Evolutionary conservation across 345 rosid genomes (phyloP).

Genomic region (Toxicodendron radicans): DNA sequence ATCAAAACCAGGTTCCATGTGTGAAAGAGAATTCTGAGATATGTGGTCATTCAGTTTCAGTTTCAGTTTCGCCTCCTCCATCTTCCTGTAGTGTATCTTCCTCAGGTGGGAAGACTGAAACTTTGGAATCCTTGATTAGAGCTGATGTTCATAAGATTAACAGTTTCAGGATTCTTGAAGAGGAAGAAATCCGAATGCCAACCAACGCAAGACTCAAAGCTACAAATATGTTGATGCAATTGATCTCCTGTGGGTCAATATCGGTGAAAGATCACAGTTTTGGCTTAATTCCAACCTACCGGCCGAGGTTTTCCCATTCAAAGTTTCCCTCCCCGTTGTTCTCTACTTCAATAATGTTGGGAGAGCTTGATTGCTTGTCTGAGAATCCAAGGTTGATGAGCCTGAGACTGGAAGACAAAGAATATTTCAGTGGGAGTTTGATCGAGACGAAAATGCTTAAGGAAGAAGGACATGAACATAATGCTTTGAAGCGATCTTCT

Average conservation of each 20-base stretch:
- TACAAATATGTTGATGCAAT: slow-evolving; percentile 75
- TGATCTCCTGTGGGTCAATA: slow-evolving; percentile 95
- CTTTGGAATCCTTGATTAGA: slow-evolving; percentile 87
- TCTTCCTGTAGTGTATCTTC: slow-evolving; percentile 71
- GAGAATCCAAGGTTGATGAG: slow-evolving; percentile 80
- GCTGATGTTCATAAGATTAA: slow-evolving; percentile 87
- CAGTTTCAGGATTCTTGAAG: slow-evolving; percentile 83
- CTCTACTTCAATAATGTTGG: slow-evolving; percentile 65
- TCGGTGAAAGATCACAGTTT: slow-evolving; percentile 89
- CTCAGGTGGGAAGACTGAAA: slow-evolving; percentile 69
- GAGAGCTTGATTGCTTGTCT: slow-evolving; percentile 81
- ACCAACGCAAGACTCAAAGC: slow-evolving; percentile 67
- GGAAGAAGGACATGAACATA: slow-evolving; percentile 45
- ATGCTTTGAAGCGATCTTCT: slow-evolving; percentile 83
- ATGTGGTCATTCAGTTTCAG: slow-evolving; percentile 55
- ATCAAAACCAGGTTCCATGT: slow-evolving; percentile 36
- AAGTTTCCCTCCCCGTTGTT: slow-evolving; percentile 68
- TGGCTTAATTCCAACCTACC: slow-evolving; percentile 80
- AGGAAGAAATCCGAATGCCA: slow-evolving; percentile 72
- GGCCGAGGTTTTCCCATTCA: slow-evolving; percentile 68
- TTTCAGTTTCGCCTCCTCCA: slow-evolving; percentile 68
- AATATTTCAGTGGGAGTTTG: slow-evolving; percentile 91
- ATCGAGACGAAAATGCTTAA: slow-evolving; percentile 67
- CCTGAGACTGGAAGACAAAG: slow-evolving; percentile 77
- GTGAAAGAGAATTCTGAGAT: slow-evolving; percentile 48